These are phyloP conservation scores for Annulohypoxylon bovei DNA, from an alignment of 495 filamentous ascomycete genomes.

Conservation along the genomic window DNA sequence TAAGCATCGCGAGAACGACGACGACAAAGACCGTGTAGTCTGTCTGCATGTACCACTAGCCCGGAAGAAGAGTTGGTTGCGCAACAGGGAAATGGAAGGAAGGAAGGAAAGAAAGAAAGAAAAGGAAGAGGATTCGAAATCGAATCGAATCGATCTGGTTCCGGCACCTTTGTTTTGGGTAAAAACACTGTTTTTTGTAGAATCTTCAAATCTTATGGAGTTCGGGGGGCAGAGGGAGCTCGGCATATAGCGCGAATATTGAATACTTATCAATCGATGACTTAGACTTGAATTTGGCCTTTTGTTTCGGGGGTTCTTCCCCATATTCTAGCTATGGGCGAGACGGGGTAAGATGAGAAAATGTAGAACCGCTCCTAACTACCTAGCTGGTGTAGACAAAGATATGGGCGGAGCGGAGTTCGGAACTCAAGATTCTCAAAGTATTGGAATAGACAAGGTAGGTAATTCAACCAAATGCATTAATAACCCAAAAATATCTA, in stretches of 20 bases:
- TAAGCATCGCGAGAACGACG: background rate
- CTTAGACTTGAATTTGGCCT: background rate
- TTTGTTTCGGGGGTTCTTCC: background rate
- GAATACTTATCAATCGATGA: background rate
- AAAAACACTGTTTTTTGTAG: background rate
- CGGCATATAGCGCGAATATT: constrained; percentile 17
- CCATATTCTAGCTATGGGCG: no score
- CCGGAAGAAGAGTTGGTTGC: background rate
- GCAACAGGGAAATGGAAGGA: background rate
- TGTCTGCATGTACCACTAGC: constrained; percentile 14
- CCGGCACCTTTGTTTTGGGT: constrained; percentile 17
- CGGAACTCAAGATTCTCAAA: background rate
- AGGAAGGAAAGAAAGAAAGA: background rate
- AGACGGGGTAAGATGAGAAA: no score
- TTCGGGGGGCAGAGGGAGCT: constrained; percentile 9
- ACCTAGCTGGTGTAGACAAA: no score
- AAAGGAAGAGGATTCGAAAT: background rate
- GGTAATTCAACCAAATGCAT: background rate
- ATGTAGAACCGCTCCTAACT: no score
- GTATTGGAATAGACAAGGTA: background rate
- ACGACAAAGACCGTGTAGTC: background rate
- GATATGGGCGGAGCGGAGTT: background rate
- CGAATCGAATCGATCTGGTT: background rate
- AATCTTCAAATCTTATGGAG: constrained; percentile 12
- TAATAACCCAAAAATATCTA: background rate